Conservation (phyloP, 805 yeast species). For the Wickerhamiella dianesei region DNA sequence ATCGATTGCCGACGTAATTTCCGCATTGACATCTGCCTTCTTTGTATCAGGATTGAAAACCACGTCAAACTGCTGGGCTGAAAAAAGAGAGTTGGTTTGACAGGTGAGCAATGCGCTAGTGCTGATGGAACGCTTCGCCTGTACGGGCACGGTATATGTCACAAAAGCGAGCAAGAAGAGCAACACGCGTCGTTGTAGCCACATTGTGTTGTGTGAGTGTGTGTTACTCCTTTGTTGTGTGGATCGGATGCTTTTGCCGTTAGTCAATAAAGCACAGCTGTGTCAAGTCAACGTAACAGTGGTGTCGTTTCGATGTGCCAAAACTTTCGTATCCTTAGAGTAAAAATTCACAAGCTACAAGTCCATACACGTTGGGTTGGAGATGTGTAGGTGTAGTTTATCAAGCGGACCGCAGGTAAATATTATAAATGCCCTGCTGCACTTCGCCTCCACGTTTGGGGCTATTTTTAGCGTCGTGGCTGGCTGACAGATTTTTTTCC, state of each 20-base stretch:
- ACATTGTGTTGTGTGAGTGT: neutral
- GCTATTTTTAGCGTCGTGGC: neutral
- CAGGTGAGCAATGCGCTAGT: slow-evolving; percentile 75
- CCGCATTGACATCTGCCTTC: slow-evolving; percentile 50
- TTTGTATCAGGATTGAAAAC: slow-evolving; percentile 51
- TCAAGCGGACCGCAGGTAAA: neutral
- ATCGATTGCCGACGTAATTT: slow-evolving; percentile 66
- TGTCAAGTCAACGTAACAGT: too few relatives aligned
- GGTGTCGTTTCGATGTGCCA: too few relatives aligned
- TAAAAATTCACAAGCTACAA: too few relatives aligned
- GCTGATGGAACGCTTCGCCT: slow-evolving; percentile 25
- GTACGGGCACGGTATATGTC: slow-evolving; percentile 5
- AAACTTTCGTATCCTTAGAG: too few relatives aligned
- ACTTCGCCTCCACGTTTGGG: neutral
- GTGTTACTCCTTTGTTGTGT: neutral
- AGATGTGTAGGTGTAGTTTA: too few relatives aligned
- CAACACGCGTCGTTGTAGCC: neutral
- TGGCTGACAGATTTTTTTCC: neutral
- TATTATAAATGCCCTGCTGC: neutral
- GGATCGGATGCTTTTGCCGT: neutral
- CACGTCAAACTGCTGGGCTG: slow-evolving; percentile 75
- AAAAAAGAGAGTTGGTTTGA: slow-evolving; percentile 76
- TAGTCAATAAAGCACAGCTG: too few relatives aligned
- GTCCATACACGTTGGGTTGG: too few relatives aligned
- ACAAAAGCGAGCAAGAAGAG: neutral